Evolutionary conservation across 1,284 basidiomycete species (phyloP).

Genomic region (Microbotryum intermedium): DNA sequence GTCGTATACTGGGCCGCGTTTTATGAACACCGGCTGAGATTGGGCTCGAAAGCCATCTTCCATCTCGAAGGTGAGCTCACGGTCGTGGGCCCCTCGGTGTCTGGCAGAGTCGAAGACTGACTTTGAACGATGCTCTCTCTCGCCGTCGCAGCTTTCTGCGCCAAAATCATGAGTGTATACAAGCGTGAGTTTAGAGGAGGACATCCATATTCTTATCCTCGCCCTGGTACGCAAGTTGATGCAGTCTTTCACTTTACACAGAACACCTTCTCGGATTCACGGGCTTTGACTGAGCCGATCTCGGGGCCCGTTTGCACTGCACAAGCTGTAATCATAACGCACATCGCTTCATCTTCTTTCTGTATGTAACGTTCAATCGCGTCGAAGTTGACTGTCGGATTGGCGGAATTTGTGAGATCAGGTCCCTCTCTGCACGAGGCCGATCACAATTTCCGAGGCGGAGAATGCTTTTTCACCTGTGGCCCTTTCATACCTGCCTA

Average conservation of each 20-base stretch:
- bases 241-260: neutral
- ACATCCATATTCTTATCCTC: neutral
- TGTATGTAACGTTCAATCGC: too few relatives aligned
- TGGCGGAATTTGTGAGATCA: too few relatives aligned
- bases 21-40: slow-evolving; percentile 83
- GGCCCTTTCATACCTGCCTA: too few relatives aligned
- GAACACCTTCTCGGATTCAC: neutral
- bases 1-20: slow-evolving; percentile 95
- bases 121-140: neutral
- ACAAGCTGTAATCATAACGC: too few relatives aligned
- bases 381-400: too few relatives aligned
- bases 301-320: too few relatives aligned
- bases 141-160: slow-evolving; percentile 29
- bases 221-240: too few relatives aligned
- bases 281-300: too few relatives aligned
- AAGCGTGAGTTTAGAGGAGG: slow-evolving; percentile 18
- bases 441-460: too few relatives aligned
- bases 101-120: neutral
- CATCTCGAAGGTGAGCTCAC: slow-evolving; percentile 58
- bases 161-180: slow-evolving; percentile 35
- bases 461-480: too few relatives aligned
- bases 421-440: too few relatives aligned
- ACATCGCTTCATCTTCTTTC: too few relatives aligned
- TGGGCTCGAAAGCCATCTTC: slow-evolving; percentile 88
- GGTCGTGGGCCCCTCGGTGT: neutral